These are phyloP conservation scores for Candida koratica DNA, from an alignment of 805 yeast species.

Conservation along the genomic window DNA sequence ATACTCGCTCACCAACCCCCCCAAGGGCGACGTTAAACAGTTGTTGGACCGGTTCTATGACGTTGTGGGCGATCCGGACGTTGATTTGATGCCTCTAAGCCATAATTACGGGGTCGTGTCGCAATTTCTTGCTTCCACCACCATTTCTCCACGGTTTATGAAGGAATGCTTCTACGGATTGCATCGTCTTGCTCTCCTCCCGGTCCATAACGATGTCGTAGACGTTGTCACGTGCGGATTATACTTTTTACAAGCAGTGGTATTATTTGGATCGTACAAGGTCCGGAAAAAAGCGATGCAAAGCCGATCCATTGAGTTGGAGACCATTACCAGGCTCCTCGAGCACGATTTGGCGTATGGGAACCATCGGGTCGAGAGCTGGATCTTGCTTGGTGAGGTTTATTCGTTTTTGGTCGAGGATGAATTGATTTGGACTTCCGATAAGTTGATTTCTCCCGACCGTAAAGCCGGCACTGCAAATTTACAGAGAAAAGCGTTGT, in stretches of 20 bases:
- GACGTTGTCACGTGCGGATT: slow-evolving; percentile 50
- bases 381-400: slow-evolving; percentile 81
- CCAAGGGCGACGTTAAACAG: slow-evolving; percentile 67
- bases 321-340: slow-evolving; percentile 63
- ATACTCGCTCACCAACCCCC: slow-evolving; percentile 55
- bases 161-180: slow-evolving; percentile 53
- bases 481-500: slow-evolving; percentile 62
- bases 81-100: slow-evolving; percentile 35
- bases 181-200: slow-evolving; percentile 24
- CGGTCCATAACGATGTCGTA: slow-evolving; percentile 19
- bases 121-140: slow-evolving; percentile 43
- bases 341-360: slow-evolving; percentile 64
- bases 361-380: slow-evolving; percentile 70
- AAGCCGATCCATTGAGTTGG: slow-evolving; percentile 77
- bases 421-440: slow-evolving; percentile 89
- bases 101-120: slow-evolving; percentile 35
- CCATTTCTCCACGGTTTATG: slow-evolving; percentile 43
- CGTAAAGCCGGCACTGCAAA: slow-evolving; percentile 57
- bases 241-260: slow-evolving; percentile 65
- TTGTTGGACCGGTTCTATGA: slow-evolving; percentile 70
- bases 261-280: slow-evolving; percentile 64
- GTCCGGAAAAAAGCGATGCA: slow-evolving; percentile 73
- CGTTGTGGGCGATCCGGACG: slow-evolving; percentile 64
- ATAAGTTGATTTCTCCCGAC: slow-evolving; percentile 63
- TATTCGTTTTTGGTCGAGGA: slow-evolving; percentile 79